These are phyloP conservation scores for Xylariaceae sp. DNA, from an alignment of 2,329 filamentous ascomycete genomes.

Conservation along the genomic window DNA sequence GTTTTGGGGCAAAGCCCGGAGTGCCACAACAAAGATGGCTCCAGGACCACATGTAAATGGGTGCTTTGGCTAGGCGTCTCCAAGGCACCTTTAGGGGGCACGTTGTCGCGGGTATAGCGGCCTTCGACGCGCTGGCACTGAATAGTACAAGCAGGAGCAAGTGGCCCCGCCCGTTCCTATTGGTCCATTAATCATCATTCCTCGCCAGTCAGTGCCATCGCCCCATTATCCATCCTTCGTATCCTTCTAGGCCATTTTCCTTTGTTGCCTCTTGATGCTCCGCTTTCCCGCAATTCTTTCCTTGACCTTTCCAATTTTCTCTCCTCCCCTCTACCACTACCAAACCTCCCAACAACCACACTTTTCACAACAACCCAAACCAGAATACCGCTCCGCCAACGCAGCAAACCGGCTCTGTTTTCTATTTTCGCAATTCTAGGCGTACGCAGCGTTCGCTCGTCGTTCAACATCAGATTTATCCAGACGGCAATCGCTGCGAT, in stretches of 20 bases:
- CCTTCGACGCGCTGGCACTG: too few species aligned
- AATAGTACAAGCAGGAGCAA: slow-evolving; percentile 3
- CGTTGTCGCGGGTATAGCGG: too few species aligned
- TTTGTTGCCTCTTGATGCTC: slow-evolving; percentile 20
- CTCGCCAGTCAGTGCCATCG: slow-evolving; percentile 14
- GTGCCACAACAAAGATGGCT: slow-evolving; percentile 11
- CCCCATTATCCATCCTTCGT: slow-evolving; percentile 20
- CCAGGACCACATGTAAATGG: slow-evolving; percentile 11
- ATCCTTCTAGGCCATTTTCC: too few species aligned
- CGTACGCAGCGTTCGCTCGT: slow-evolving; percentile 20
- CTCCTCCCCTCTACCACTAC: slow-evolving; percentile 15
- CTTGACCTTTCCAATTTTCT: slow-evolving; percentile 18
- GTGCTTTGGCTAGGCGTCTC: background rate
- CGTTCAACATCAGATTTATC: background rate
- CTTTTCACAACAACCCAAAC: slow-evolving; percentile 15
- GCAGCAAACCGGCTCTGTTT: slow-evolving; percentile 12
- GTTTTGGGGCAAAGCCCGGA: too few species aligned
- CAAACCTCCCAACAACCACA: slow-evolving; percentile 11
- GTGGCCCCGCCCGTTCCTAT: slow-evolving; percentile 24
- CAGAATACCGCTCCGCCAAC: background rate
- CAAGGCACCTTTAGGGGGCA: background rate
- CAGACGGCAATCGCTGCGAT: background rate
- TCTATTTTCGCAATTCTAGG: slow-evolving; percentile 6
- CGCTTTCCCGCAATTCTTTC: slow-evolving; percentile 24
- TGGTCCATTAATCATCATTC: slow-evolving; percentile 13